phyloP scores from a whole-genome alignment of 2,329 filamentous ascomycete species.

The Claviceps citrina region DNA sequence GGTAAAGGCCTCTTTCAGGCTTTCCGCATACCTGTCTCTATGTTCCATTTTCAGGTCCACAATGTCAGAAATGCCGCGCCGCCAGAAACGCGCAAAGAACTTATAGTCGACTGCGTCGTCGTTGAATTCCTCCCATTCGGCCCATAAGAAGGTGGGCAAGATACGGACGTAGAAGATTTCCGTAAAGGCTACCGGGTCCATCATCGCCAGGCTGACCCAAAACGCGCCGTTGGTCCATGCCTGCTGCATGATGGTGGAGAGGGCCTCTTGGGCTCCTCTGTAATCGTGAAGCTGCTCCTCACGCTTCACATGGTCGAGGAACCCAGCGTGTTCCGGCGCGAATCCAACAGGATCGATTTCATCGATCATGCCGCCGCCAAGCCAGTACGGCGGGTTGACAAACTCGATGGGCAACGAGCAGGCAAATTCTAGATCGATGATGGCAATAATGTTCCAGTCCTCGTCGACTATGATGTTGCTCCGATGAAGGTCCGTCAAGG shows the following conservation, averaged over 20 bases:
- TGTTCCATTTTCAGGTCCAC: background rate
- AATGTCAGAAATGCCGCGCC: background rate
- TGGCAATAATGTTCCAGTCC: constrained; percentile 18
- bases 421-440: constrained; percentile 20
- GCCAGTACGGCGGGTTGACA: constrained; percentile 8
- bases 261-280: background rate
- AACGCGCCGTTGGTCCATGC: background rate
- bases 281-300: background rate
- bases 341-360: background rate
- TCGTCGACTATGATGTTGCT: constrained; percentile 21
- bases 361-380: constrained; percentile 17
- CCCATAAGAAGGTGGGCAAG: background rate
- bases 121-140: background rate
- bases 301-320: background rate
- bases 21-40: background rate
- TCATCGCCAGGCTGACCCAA: background rate
- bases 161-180: background rate
- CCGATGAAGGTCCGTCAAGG: constrained; percentile 17
- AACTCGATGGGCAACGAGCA: constrained; percentile 16
- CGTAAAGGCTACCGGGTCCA: background rate
- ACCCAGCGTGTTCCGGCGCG: background rate
- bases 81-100: background rate
- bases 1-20: background rate
- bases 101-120: background rate
- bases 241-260: background rate